Percentiles rank a stretch among this genome's conserved stretches.
Conservation (phyloP, 768 basidiomycete genomes). For the Mycena alexandri region DNA sequence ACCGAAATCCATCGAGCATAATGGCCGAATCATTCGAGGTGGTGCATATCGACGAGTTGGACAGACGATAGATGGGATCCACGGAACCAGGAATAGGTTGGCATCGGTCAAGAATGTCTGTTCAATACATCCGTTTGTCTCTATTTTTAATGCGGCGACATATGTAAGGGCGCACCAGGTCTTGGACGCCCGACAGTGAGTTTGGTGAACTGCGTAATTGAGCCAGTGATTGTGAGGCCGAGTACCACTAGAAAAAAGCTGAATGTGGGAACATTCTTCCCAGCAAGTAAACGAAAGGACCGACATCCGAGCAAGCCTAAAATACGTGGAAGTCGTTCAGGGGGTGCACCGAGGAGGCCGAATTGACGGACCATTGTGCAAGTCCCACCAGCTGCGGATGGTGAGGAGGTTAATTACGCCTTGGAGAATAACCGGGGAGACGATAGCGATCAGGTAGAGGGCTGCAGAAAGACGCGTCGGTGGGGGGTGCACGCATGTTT, state of each 20-base stretch:
- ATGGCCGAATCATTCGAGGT: conserved; percentile 70
- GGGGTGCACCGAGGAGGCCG: conserved; percentile 25
- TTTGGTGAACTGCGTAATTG: conserved; percentile 88
- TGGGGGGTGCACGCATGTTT: too few relatives aligned
- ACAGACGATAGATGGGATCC: conserved; percentile 81
- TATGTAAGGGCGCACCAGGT: conserved; percentile 62
- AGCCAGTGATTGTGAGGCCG: conserved; percentile 79
- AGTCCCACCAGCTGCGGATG: conserved; percentile 89
- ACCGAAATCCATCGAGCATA: conserved; percentile 83
- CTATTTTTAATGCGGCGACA: not conserved
- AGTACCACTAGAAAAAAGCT: conserved; percentile 67
- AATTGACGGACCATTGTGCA: conserved; percentile 71
- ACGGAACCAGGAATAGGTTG: conserved; percentile 72
- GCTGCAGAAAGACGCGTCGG: conserved; percentile 42
- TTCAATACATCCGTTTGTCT: not conserved
- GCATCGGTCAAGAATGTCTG: conserved; percentile 80
- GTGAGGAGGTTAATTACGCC: conserved; percentile 78
- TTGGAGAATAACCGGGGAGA: conserved; percentile 79
- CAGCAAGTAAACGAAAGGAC: conserved; percentile 29
- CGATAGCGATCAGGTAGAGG: conserved; percentile 64
- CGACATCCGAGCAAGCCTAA: conserved; percentile 58
- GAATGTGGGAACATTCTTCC: conserved; percentile 8
- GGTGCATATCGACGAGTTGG: conserved; percentile 84
- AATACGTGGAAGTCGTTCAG: not conserved
- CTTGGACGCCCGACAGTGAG: conserved; percentile 91